Evolutionary conservation across 257 asterid species (phyloP).

Genomic region (Scutellaria baicalensis): DNA sequence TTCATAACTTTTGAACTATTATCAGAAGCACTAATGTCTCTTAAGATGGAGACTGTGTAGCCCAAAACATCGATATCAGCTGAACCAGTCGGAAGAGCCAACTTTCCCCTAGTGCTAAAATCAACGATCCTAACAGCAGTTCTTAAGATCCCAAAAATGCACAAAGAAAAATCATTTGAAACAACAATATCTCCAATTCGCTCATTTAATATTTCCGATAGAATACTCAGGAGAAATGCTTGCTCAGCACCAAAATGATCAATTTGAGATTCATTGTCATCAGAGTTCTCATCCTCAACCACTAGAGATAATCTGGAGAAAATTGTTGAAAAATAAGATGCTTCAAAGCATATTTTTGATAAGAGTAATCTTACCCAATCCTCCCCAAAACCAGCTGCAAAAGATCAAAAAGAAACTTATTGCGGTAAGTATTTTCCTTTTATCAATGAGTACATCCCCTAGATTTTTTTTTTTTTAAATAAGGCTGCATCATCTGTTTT

Average conservation of each 20-base stretch:
- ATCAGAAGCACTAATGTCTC: constrained; percentile 59
- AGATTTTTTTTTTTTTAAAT: no score
- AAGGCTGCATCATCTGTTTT: no score
- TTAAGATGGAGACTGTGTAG: constrained; percentile 54
- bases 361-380: constrained; percentile 63
- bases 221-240: constrained; percentile 42
- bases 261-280: constrained; percentile 4
- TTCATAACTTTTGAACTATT: constrained; percentile 10
- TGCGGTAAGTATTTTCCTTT: constrained; percentile 7
- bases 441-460: no score
- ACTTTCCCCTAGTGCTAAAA: constrained; percentile 22
- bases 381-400: constrained; percentile 60
- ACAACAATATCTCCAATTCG: constrained; percentile 32
- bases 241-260: constrained; percentile 38
- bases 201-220: constrained; percentile 50
- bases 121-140: constrained; percentile 32
- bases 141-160: constrained; percentile 39
- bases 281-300: constrained; percentile 8
- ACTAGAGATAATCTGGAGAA: constrained; percentile 38
- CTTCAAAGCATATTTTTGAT: constrained; percentile 52
- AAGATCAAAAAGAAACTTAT: constrained; percentile 5
- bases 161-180: constrained; percentile 31
- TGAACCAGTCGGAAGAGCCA: constrained; percentile 58
- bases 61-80: constrained; percentile 57
- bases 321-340: constrained; percentile 25